These are phyloP conservation scores for Camellia japonica DNA, from an alignment of 148 eudicot genomes.

Conservation along the genomic window DNA sequence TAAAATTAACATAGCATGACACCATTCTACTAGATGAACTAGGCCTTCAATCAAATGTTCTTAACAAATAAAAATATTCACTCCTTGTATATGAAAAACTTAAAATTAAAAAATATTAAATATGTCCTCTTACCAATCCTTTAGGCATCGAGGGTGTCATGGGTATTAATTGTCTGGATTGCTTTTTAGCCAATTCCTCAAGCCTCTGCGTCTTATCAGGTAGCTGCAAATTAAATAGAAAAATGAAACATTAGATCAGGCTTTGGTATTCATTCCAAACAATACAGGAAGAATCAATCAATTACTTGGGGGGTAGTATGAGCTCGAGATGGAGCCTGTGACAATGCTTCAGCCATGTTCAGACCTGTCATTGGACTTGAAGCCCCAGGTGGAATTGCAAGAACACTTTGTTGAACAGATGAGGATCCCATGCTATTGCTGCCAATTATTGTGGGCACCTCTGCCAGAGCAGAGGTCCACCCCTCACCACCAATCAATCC, in stretches of 20 bases:
- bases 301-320: constrained; percentile 58
- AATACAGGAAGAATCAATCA: constrained; percentile 2
- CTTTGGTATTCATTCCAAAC: neutral
- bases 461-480: constrained; percentile 87
- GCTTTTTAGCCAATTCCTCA: constrained; percentile 80
- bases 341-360: constrained; percentile 84
- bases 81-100: no score
- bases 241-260: neutral
- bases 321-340: constrained; percentile 68
- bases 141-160: constrained; percentile 71
- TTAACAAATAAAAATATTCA: neutral
- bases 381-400: constrained; percentile 26
- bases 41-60: neutral
- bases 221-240: constrained; percentile 35
- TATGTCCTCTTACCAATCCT: constrained; percentile 42
- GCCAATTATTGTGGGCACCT: constrained; percentile 57
- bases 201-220: constrained; percentile 59
- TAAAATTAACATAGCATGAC: neutral
- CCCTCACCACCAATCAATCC: constrained; percentile 64
- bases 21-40: constrained; percentile 3
- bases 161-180: constrained; percentile 77
- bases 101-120: neutral
- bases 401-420: constrained; percentile 32
- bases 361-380: constrained; percentile 45
- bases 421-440: constrained; percentile 33